A percentile compares a stretch with the other conserved stretches of the same genome.
Evolutionary conservation across 1,139 yeast genomes (phyloP).

Genomic region (Zhuliangozyma blackwelliae): DNA sequence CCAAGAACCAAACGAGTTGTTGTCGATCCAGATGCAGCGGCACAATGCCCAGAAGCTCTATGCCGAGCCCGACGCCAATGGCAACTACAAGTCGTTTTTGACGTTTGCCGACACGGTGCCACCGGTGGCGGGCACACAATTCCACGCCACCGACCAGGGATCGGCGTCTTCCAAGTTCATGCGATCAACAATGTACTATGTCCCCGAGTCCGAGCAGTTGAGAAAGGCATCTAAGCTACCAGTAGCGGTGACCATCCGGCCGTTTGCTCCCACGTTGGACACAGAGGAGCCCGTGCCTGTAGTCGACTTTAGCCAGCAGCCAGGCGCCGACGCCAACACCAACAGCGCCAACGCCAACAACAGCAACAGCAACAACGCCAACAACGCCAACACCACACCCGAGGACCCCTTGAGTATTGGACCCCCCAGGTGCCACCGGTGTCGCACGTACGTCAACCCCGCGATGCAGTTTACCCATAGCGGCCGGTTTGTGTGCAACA

Average conservation of each 20-base stretch:
- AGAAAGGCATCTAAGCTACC: conserved; percentile 75
- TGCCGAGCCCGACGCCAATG: conserved; percentile 24
- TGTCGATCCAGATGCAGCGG: conserved; percentile 56
- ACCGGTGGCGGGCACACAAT: conserved; percentile 76
- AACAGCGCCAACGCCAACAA: not conserved
- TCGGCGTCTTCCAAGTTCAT: conserved; percentile 77
- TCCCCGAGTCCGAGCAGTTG: conserved; percentile 73
- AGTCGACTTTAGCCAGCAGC: conserved; percentile 48
- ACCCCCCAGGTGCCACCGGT: conserved; percentile 87
- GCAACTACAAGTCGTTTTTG: conserved; percentile 43
- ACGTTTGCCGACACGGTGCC: conserved; percentile 77
- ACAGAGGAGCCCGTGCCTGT: conserved; percentile 61
- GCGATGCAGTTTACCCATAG: conserved; percentile 68
- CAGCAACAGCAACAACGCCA: conserved; percentile 1
- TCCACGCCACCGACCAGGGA: conserved; percentile 73
- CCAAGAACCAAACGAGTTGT: conserved; percentile 10
- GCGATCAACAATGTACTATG: conserved; percentile 75
- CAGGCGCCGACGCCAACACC: not conserved
- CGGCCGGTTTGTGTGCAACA: conserved; percentile 72
- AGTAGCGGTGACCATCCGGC: conserved; percentile 73
- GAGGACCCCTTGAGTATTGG: conserved; percentile 42
- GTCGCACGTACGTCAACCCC: conserved; percentile 88
- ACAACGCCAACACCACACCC: conserved; percentile 1
- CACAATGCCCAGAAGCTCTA: conserved; percentile 48
- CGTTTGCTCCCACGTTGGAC: conserved; percentile 62